Evolutionary conservation across 192 early-diverging fungal species (phyloP).

Genomic region (Coemansia sp.): DNA sequence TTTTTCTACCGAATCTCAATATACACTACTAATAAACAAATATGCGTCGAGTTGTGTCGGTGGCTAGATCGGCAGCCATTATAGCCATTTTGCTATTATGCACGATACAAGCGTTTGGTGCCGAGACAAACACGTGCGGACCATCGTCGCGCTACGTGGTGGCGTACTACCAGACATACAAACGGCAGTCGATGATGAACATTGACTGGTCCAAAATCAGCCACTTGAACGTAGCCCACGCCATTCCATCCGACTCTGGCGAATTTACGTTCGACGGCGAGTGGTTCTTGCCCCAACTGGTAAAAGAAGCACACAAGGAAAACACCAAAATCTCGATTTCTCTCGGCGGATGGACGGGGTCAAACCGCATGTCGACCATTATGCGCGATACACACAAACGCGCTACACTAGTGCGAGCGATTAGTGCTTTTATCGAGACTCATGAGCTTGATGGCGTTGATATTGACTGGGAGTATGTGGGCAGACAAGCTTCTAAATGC

Average conservation of each 20-base stretch:
- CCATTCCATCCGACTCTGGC: slow-evolving; percentile 48
- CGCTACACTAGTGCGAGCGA: slow-evolving; percentile 60
- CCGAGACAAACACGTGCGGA: slow-evolving; percentile 18
- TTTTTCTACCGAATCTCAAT: neutral
- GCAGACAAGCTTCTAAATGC: slow-evolving; percentile 58
- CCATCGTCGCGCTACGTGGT: slow-evolving; percentile 52
- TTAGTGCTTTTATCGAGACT: slow-evolving; percentile 56
- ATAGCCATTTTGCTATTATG: slow-evolving; percentile 3
- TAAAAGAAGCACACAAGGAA: slow-evolving; percentile 47
- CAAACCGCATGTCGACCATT: slow-evolving; percentile 62
- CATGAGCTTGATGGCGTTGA: slow-evolving; percentile 65
- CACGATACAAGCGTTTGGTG: neutral
- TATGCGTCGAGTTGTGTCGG: neutral
- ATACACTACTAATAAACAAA: neutral
- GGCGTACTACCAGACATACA: slow-evolving; percentile 50
- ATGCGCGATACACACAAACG: slow-evolving; percentile 55
- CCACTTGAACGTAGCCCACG: slow-evolving; percentile 55
- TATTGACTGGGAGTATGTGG: slow-evolving; percentile 69
- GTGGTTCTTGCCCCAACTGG: slow-evolving; percentile 57
- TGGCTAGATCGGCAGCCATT: neutral
- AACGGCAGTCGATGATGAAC: slow-evolving; percentile 51
- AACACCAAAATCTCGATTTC: slow-evolving; percentile 61
- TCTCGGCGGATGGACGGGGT: slow-evolving; percentile 78
- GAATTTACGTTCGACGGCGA: slow-evolving; percentile 55
- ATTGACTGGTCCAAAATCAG: slow-evolving; percentile 45